These are phyloP conservation scores for Pythium brachiatum DNA, from an alignment of 352 stramenopile species.

Conservation along the genomic window DNA sequence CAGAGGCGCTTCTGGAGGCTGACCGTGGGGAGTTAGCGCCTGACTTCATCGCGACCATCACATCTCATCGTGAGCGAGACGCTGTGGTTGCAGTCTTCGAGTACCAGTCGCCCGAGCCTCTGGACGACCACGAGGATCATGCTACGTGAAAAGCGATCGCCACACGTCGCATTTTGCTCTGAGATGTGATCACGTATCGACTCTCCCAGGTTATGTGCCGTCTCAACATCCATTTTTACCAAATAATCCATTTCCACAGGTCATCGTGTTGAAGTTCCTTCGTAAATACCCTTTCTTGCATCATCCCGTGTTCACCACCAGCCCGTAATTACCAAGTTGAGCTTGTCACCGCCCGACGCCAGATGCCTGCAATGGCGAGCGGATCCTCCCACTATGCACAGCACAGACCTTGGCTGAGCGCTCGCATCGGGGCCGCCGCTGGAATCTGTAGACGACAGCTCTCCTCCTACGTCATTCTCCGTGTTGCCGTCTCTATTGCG, in stretches of 20 bases:
- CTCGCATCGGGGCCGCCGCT: background rate
- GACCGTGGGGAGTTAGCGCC: slow-evolving; percentile 35
- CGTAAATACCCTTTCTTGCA: slow-evolving; percentile 11
- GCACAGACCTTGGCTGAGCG: background rate
- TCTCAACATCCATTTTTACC: background rate
- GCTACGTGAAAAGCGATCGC: background rate
- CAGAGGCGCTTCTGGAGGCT: slow-evolving; percentile 49
- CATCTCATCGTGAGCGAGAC: slow-evolving; percentile 30
- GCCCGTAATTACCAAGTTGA: slow-evolving; percentile 27
- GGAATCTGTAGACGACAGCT: slow-evolving; percentile 17
- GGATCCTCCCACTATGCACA: slow-evolving; percentile 13
- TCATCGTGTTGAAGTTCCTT: slow-evolving; percentile 19
- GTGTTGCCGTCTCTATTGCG: background rate
- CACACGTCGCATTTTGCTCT: background rate
- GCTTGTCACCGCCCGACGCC: slow-evolving; percentile 9
- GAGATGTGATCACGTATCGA: slow-evolving; percentile 2
- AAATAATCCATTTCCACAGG: slow-evolving; percentile 4
- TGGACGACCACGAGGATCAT: background rate
- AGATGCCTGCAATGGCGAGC: slow-evolving; percentile 5
- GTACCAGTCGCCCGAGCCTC: slow-evolving; percentile 17
- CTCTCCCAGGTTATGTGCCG: background rate
- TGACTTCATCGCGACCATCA: slow-evolving; percentile 35
- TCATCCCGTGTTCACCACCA: background rate
- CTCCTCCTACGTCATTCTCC: background rate
- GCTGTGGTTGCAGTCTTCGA: slow-evolving; percentile 32